phyloP scores from a whole-genome alignment of 1,284 basidiomycete species.

The Anthracocystis walkeri region DNA sequence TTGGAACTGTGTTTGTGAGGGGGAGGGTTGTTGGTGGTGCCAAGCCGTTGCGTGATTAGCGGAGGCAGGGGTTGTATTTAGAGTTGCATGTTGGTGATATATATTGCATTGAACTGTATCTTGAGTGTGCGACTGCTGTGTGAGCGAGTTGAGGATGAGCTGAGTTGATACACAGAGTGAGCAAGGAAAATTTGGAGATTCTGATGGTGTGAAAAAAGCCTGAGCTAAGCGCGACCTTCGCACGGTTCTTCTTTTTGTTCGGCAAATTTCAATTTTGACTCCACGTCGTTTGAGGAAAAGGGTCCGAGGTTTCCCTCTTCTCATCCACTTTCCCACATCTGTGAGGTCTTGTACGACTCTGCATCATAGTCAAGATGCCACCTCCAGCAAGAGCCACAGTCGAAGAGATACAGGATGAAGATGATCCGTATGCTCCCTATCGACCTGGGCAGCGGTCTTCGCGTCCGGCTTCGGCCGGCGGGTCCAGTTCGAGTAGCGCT shows the following conservation, averaged over 20 bases:
- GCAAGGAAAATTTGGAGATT: too few species aligned
- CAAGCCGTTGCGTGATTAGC: slow-evolving; percentile 37
- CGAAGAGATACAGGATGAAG: slow-evolving; percentile 39
- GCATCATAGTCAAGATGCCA: slow-evolving; percentile 21
- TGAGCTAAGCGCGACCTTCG: too few species aligned
- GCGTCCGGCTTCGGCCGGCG: background rate
- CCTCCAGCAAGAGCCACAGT: slow-evolving; percentile 41
- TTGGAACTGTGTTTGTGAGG: slow-evolving; percentile 84
- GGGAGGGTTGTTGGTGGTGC: slow-evolving; percentile 81
- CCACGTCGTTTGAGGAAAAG: too few species aligned
- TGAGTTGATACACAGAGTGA: too few species aligned
- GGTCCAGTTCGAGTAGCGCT: slow-evolving; percentile 1
- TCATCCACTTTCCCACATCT: background rate
- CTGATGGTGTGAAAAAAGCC: too few species aligned
- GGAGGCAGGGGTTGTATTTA: background rate
- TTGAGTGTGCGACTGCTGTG: background rate
- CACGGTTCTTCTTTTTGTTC: too few species aligned
- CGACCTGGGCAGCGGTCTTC: slow-evolving; percentile 11
- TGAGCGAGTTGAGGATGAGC: background rate
- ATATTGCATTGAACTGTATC: background rate
- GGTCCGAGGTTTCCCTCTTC: background rate
- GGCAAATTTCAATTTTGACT: too few species aligned
- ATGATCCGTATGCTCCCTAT: slow-evolving; percentile 49
- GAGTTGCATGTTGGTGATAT: background rate
- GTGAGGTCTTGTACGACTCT: too few species aligned